A percentile compares a stretch with the other conserved stretches of the same genome.
Evolutionary conservation across 2,329 filamentous ascomycete genomes (phyloP).

Genomic region (Dactylellina parvicollis): DNA sequence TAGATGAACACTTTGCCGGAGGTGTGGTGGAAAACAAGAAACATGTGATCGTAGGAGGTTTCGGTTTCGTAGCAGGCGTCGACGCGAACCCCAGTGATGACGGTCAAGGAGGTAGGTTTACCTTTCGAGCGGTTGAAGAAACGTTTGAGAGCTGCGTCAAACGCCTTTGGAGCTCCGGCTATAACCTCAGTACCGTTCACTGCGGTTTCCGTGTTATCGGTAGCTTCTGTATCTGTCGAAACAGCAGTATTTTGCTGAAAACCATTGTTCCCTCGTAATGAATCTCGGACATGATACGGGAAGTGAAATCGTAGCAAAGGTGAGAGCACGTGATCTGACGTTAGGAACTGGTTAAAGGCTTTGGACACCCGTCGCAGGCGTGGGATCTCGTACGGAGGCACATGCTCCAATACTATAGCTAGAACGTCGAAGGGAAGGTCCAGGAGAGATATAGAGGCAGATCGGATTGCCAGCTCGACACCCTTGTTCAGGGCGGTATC

Average conservation of each 20-base stretch:
- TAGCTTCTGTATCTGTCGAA: background rate
- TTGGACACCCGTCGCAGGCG: constrained; percentile 39
- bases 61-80: constrained; percentile 53
- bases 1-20: constrained; percentile 49
- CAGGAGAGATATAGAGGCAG: constrained; percentile 21
- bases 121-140: constrained; percentile 51
- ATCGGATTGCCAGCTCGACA: constrained; percentile 14
- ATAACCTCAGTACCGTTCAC: background rate
- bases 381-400: constrained; percentile 47
- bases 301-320: constrained; percentile 43
- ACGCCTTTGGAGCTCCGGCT: constrained; percentile 32
- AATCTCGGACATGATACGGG: constrained; percentile 45
- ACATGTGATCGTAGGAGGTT: constrained; percentile 53
- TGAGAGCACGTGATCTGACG: constrained; percentile 43
- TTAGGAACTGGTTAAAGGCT: constrained; percentile 36
- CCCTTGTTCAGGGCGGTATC: constrained; percentile 26
- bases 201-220: background rate
- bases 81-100: constrained; percentile 44
- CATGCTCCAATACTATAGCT: constrained; percentile 38
- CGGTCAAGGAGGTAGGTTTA: constrained; percentile 47
- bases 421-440: constrained; percentile 50
- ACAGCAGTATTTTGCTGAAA: background rate
- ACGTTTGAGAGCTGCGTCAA: constrained; percentile 45
- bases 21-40: constrained; percentile 51
- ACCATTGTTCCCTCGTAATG: constrained; percentile 15